Conservation (phyloP, 2,329 filamentous ascomycete genomes). For the Fragosphaeria purpurea region DNA sequence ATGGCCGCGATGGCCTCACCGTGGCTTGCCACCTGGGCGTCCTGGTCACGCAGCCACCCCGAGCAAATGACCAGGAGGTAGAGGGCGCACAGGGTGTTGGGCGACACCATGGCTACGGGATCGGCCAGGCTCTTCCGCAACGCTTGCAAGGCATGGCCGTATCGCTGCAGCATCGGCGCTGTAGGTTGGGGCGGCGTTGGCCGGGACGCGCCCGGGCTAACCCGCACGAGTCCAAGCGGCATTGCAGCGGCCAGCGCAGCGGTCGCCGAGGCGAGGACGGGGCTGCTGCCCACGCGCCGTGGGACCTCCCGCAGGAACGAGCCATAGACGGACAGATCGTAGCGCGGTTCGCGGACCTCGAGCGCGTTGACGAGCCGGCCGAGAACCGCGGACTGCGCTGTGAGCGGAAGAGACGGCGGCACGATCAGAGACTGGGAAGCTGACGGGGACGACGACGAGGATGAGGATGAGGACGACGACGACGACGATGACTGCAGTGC, state of each 20-base stretch:
- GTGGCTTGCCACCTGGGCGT: slow-evolving; percentile 1
- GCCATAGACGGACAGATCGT: slow-evolving; percentile 11
- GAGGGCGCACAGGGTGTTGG: slow-evolving; percentile 9
- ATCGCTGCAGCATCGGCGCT: slow-evolving; percentile 7
- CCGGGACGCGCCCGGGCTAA: background rate
- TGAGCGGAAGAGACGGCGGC: background rate
- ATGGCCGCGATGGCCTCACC: slow-evolving; percentile 10
- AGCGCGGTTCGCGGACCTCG: slow-evolving; percentile 9
- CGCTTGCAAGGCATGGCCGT: slow-evolving; percentile 4
- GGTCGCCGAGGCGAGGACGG: slow-evolving; percentile 9
- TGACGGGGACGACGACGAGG: too few relatives aligned
- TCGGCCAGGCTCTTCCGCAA: slow-evolving; percentile 4
- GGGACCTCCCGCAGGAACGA: slow-evolving; percentile 9
- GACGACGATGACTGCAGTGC: background rate
- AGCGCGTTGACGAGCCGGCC: slow-evolving; percentile 7
- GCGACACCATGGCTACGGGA: background rate
- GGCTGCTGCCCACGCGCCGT: slow-evolving; percentile 6
- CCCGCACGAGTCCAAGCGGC: background rate
- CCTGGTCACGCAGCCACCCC: slow-evolving; percentile 9
- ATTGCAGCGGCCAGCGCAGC: background rate
- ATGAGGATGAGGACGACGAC: too few relatives aligned
- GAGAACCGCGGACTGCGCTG: background rate
- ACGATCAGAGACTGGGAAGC: background rate
- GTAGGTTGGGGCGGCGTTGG: background rate
- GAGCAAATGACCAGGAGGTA: slow-evolving; percentile 9